Percentiles rank a stretch among this genome's conserved stretches.
These are phyloP conservation scores for Tricholoma saponaceum DNA, from an alignment of 768 basidiomycete genomes.

Conservation along the genomic window DNA sequence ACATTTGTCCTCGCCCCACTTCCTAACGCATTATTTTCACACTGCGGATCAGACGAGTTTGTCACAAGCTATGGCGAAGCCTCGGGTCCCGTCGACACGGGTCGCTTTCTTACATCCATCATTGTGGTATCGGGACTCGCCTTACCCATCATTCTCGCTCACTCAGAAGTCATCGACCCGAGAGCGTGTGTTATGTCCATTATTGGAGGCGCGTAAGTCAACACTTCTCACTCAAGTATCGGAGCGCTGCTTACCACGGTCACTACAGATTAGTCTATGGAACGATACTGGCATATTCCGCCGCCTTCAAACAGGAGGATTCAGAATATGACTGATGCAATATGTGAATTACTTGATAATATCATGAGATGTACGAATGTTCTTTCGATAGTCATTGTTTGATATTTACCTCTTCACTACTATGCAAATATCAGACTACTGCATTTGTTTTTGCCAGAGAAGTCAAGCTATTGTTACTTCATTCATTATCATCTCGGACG, in stretches of 20 bases:
- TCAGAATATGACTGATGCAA: conserved; percentile 70
- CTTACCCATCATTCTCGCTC: conserved; percentile 86
- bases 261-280: conserved; percentile 72
- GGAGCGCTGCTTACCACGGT: not conserved
- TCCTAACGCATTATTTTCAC: conserved; percentile 91
- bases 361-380: conserved; percentile 8
- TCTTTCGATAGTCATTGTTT: not conserved
- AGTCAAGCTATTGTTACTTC: not conserved
- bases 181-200: conserved; percentile 94
- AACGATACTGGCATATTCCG: conserved; percentile 85
- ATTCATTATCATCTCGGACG: conserved; percentile 20
- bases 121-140: conserved; percentile 94
- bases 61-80: conserved; percentile 47
- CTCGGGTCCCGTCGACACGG: conserved; percentile 78
- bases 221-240: not conserved
- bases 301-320: conserved; percentile 75
- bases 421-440: not conserved
- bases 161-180: conserved; percentile 81
- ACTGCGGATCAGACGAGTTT: conserved; percentile 85
- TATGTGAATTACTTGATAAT: conserved; percentile 6
- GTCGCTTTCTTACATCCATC: conserved; percentile 88
- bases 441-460: not conserved
- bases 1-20: conserved; percentile 95
- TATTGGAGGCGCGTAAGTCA: conserved; percentile 79
- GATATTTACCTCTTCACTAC: not conserved